Conservation (phyloP, 495 filamentous ascomycete genomes). For the Chlorociboria aeruginascens region DNA sequence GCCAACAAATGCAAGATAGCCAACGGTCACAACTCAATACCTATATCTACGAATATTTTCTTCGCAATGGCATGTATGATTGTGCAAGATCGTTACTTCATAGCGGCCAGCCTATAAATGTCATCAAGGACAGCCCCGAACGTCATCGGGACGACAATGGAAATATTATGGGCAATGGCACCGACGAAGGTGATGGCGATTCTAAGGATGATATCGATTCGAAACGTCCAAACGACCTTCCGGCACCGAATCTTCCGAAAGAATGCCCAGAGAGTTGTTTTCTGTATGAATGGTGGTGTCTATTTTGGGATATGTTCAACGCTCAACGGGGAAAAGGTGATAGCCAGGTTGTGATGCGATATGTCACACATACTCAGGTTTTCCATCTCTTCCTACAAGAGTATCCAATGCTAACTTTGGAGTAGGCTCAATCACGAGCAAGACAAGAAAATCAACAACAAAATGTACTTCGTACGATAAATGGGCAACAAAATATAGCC, state of each 20-base stretch:
- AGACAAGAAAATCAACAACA: slow-evolving; percentile 58
- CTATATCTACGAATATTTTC: slow-evolving; percentile 95
- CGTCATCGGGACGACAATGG: slow-evolving; percentile 48
- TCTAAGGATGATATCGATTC: slow-evolving; percentile 61
- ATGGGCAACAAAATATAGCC: slow-evolving; percentile 32
- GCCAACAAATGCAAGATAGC: slow-evolving; percentile 21
- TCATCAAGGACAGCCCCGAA: slow-evolving; percentile 45
- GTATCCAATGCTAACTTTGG: slow-evolving; percentile 1
- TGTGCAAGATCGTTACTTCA: slow-evolving; percentile 62
- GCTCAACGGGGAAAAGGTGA: slow-evolving; percentile 48
- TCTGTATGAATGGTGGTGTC: slow-evolving; percentile 85
- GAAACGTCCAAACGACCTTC: slow-evolving; percentile 69
- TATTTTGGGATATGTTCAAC: slow-evolving; percentile 92
- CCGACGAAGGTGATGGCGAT: slow-evolving; percentile 72
- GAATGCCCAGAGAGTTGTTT: slow-evolving; percentile 61
- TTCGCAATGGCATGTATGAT: slow-evolving; percentile 69
- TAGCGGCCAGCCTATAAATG: slow-evolving; percentile 44
- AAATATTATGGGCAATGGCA: slow-evolving; percentile 63
- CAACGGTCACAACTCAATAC: slow-evolving; percentile 54
- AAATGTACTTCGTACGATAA: slow-evolving; percentile 55
- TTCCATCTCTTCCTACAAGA: slow-evolving; percentile 15
- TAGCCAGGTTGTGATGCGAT: slow-evolving; percentile 41
- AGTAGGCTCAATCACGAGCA: slow-evolving; percentile 52
- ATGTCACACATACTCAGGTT: slow-evolving; percentile 77
- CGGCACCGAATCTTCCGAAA: slow-evolving; percentile 53